Evolutionary conservation across 441 rosid species (phyloP), one percentile per base, ranked within the genome.

Genomic region (Populus tomentosa): DNA sequence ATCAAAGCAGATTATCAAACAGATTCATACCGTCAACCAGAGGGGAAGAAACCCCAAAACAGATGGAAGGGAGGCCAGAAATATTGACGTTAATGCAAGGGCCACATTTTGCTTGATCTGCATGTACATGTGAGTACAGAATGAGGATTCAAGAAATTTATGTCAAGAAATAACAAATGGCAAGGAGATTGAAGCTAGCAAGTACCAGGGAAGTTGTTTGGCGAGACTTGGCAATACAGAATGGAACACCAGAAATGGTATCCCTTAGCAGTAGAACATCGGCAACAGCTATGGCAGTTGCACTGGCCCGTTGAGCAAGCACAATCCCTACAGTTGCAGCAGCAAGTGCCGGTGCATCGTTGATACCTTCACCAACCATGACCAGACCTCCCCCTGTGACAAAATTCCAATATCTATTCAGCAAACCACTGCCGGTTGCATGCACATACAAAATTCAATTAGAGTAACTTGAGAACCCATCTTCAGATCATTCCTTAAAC

Each of bases 221-320:
- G 77, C 85, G 90, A 26, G 98, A 89, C 81, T 95, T 95, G 64
- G 94, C 93, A 16, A 95, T 85, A 74, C 95, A 92, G 82, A 94
- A 94, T 32, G 98, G 97, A 80, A 92, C 90, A 56, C 89, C 92
- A 8, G 93, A 89, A 80, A 95, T 86, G 76, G 90, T 88, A 80
- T 94, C 89, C 67, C 87, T 89, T 64, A 95, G 85, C 70, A 95
- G 79, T 33, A 95, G 84, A 81, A 92, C 90, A 77, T 94, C 95
- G 10, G 97, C 98, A 80, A 95, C 97, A 28, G 92, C 97, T 69
- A 87, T 87, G 18, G 97, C 97, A 18, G 97, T 91, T 80, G 94
- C 95, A 89, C 98, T 95, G 42, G 99, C 99, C n/a, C 95, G 92
- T 63, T 92, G 97, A 74, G 97, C 97, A 77, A 95, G 98, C 38